phyloP scores from a whole-genome alignment of 2,329 filamentous ascomycete genomes.

The Coniochaeta ligniaria region DNA sequence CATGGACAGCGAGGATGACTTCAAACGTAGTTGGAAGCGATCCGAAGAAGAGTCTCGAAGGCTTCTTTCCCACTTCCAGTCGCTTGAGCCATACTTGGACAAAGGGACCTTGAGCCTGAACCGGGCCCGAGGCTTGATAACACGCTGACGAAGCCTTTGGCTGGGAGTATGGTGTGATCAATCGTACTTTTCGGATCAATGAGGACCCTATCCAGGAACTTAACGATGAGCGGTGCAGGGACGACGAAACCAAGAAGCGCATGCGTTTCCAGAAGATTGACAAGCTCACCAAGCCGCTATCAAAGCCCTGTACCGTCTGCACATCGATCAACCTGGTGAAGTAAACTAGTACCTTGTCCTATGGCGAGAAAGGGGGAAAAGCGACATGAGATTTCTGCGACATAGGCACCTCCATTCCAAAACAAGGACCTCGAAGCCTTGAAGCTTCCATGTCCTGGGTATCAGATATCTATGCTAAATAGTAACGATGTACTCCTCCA shows the following conservation, averaged over 20 bases:
- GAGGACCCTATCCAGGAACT: background rate
- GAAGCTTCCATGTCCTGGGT: background rate
- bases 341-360: no score
- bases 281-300: background rate
- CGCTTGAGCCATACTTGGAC: slow-evolving; percentile 21
- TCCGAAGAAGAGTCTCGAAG: slow-evolving; percentile 19
- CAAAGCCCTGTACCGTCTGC: background rate
- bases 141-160: background rate
- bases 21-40: slow-evolving; percentile 24
- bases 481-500: background rate
- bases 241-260: background rate
- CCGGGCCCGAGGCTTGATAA: background rate
- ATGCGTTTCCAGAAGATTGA: background rate
- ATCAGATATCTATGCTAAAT: background rate
- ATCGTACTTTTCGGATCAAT: background rate
- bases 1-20: slow-evolving; percentile 18
- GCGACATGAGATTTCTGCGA: no score
- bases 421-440: background rate
- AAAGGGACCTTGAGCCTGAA: slow-evolving; percentile 30
- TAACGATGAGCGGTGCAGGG: background rate
- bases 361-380: no score
- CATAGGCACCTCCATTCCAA: background rate
- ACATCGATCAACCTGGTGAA: no score
- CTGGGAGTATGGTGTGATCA: background rate
- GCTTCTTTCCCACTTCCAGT: slow-evolving; percentile 21